Evolutionary conservation across 768 basidiomycete species (phyloP), one percentile per base, ranked within the genome.

Genomic region (Suillus subalutaceus): DNA sequence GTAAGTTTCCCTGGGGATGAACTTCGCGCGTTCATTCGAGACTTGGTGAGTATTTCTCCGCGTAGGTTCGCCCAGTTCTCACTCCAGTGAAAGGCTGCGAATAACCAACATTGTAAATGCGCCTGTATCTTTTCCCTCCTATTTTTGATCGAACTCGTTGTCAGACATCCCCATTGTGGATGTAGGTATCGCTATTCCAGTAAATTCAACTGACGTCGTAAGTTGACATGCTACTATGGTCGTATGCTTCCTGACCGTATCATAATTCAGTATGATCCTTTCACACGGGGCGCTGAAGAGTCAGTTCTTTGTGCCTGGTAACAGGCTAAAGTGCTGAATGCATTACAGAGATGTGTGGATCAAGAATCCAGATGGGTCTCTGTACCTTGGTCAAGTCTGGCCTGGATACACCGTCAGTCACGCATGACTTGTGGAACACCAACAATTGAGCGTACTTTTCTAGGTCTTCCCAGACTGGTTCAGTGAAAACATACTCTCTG

Each of bases 331-430:
- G 16, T 46, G 63, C n/a, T 48, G 30, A 44, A 68, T 20, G 9
- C 6, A 61, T 4, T 37, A 26, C 66, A 90, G 89, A n/a, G 83
- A 86, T 58, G 84, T 87, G 0, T 93, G 88, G 75, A 84, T 94
- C 61, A 91, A 86, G 70, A 92, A 93, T 73, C 88, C 88, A 0
- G 88, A 93, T 70, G 88, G 87, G 0, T 83, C 87, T 44, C 84
- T 88, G 70, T 93, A 90, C 74, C 72, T 91, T 1, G 92, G 92
- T 13, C 83, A 88, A 72, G 91, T 92, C 10, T 93, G 90, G 91
- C 90, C 91, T 18, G 90, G 91, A 30, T 89, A 86, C 75, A 88
- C 89, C 8, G 90, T 87, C 43, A 20, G 82, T 72, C 41, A 15
- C 38, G 12, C 4, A 8, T 56, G 18, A 5, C 16, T 9, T 9